Conservation (phyloP, 2,329 filamentous ascomycete species). For the Colletotrichum australisinense region DNA sequence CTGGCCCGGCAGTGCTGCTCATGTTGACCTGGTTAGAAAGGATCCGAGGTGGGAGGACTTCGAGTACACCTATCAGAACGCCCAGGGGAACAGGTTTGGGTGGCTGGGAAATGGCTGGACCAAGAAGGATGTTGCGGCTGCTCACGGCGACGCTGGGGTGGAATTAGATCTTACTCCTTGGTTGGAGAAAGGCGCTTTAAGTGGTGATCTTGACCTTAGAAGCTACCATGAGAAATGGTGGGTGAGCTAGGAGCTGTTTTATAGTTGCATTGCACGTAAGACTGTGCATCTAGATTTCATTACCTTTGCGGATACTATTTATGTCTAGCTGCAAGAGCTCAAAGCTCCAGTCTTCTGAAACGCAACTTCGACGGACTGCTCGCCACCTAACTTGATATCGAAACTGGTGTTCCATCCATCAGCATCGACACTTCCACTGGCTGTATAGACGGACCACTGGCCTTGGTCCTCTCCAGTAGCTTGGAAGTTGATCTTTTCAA, state of each 20-base stretch:
- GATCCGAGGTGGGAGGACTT: slow-evolving; percentile 68
- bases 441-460: slow-evolving; percentile 27
- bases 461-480: slow-evolving; percentile 15
- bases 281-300: background rate
- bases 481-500: slow-evolving; percentile 24
- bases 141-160: background rate
- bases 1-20: slow-evolving; percentile 76
- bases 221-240: background rate
- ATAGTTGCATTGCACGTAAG: background rate
- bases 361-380: slow-evolving; percentile 1
- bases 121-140: slow-evolving; percentile 56
- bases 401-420: slow-evolving; percentile 28
- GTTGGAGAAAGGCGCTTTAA: background rate
- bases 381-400: slow-evolving; percentile 27
- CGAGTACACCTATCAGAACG: slow-evolving; percentile 58
- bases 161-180: background rate
- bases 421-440: background rate
- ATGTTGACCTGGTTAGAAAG: slow-evolving; percentile 67
- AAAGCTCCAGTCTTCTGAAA: slow-evolving; percentile 15
- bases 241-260: background rate
- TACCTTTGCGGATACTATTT: background rate
- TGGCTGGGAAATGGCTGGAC: slow-evolving; percentile 78
- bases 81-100: slow-evolving; percentile 62
- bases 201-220: background rate
- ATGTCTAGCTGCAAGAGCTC: slow-evolving; percentile 9